Conservation (phyloP, 768 basidiomycete genomes). For the Agrocybe praecox region DNA sequence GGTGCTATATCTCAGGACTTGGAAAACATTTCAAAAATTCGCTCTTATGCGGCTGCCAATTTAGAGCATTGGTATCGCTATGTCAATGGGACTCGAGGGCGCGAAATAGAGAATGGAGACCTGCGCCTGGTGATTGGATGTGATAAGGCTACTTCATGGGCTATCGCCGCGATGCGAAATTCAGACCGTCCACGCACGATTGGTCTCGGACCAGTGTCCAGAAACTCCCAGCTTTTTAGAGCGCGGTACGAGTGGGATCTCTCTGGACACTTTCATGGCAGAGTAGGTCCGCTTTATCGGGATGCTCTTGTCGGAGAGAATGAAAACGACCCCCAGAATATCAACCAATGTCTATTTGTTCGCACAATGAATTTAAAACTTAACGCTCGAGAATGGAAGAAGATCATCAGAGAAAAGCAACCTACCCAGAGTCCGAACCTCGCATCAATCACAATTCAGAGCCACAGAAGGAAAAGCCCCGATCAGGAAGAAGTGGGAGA, state of each 20-base stretch:
- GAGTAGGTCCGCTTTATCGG: slow-evolving; percentile 4
- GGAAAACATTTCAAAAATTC: slow-evolving; percentile 5
- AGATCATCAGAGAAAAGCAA: neutral
- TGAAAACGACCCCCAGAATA: neutral
- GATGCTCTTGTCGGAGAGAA: neutral
- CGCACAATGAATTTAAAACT: slow-evolving; percentile 6
- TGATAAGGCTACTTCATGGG: slow-evolving; percentile 25
- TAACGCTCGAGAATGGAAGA: neutral
- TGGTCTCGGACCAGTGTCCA: neutral
- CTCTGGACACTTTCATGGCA: slow-evolving; percentile 1
- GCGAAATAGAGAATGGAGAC: slow-evolving; percentile 21
- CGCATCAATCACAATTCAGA: no score
- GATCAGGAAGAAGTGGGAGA: no score
- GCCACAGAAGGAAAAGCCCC: no score
- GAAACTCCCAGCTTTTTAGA: neutral
- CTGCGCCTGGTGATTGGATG: slow-evolving; percentile 26
- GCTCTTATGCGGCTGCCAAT: slow-evolving; percentile 7
- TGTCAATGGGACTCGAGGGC: slow-evolving; percentile 15
- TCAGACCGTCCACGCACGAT: neutral
- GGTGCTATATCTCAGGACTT: slow-evolving; percentile 14
- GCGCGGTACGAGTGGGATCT: neutral
- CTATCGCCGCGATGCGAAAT: slow-evolving; percentile 16
- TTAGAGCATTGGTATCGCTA: slow-evolving; percentile 16
- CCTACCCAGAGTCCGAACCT: no score
- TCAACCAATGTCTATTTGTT: slow-evolving; percentile 9